Conservation (phyloP, 768 basidiomycete species). For the Daedalea quercina region DNA sequence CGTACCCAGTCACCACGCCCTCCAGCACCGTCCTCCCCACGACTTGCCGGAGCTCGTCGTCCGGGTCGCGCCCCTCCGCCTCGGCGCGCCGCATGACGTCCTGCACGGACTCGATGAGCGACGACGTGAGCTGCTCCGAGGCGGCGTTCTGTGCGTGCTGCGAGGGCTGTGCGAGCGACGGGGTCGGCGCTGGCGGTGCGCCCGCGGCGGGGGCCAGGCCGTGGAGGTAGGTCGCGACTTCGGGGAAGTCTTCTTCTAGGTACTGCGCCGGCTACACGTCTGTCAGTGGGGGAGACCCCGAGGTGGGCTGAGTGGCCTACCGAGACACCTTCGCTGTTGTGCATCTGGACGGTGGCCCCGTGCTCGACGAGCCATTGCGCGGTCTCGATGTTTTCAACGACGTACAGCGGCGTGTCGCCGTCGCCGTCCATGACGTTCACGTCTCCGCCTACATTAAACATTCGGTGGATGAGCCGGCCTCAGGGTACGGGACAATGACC, state of each 20-base stretch:
- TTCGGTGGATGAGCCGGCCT: slow-evolving; percentile 3
- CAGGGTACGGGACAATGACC: slow-evolving; percentile 34
- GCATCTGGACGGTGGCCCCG: slow-evolving; percentile 57
- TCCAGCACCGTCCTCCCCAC: slow-evolving; percentile 63
- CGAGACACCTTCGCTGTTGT: slow-evolving; percentile 69
- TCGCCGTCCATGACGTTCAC: slow-evolving; percentile 83
- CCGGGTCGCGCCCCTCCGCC: slow-evolving; percentile 54
- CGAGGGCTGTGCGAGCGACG: slow-evolving; percentile 34
- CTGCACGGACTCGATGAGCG: slow-evolving; percentile 58
- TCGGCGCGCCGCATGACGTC: slow-evolving; percentile 59
- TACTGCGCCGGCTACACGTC: slow-evolving; percentile 56
- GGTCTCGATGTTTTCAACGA: slow-evolving; percentile 75
- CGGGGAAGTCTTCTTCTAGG: slow-evolving; percentile 64
- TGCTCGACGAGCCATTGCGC: slow-evolving; percentile 74
- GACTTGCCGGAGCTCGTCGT: slow-evolving; percentile 53
- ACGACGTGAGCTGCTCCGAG: slow-evolving; percentile 64
- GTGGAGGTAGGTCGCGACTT: slow-evolving; percentile 57
- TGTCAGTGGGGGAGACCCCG: neutral
- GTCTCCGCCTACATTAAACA: slow-evolving; percentile 55
- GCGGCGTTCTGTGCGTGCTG: slow-evolving; percentile 62
- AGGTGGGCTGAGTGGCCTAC: slow-evolving; percentile 37
- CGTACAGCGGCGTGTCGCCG: slow-evolving; percentile 89
- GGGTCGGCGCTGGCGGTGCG: slow-evolving; percentile 7
- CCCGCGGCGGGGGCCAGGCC: slow-evolving; percentile 20
- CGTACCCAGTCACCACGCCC: slow-evolving; percentile 57